Percentiles rank a stretch among this genome's conserved stretches.
Conservation (phyloP, 345 rosid species). For the Viola odorata region DNA sequence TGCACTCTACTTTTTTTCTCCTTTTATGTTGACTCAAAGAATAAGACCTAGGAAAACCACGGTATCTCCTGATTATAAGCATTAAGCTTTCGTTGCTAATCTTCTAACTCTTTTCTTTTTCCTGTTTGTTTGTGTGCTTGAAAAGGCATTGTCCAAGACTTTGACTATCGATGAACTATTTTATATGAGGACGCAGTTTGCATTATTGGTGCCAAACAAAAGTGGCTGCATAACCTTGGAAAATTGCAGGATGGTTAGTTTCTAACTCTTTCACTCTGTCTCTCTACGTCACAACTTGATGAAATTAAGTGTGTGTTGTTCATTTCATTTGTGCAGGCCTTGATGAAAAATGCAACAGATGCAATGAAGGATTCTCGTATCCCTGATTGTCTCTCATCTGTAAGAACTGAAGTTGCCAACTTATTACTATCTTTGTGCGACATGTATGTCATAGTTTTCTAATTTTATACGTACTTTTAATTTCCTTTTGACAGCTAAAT, state of each 20-base stretch:
- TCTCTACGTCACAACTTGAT: neutral
- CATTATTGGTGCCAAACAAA: slow-evolving; percentile 61
- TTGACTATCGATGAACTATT: slow-evolving; percentile 53
- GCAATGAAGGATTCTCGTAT: slow-evolving; percentile 87
- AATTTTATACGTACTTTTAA: slow-evolving; percentile 10
- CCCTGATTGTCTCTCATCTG: slow-evolving; percentile 66
- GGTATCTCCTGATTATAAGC: neutral
- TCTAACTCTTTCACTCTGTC: slow-evolving; percentile 2
- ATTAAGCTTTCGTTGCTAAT: neutral
- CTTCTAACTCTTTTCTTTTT: neutral
- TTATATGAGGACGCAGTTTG: slow-evolving; percentile 73
- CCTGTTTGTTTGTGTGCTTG: slow-evolving; percentile 8
- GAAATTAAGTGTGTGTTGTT: slow-evolving; percentile 6
- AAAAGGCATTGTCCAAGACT: slow-evolving; percentile 87
- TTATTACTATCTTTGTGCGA: slow-evolving; percentile 3
- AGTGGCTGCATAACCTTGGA: slow-evolving; percentile 62
- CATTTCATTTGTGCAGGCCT: slow-evolving; percentile 43
- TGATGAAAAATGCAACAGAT: slow-evolving; percentile 72
- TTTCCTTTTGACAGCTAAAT: slow-evolving; percentile 52
- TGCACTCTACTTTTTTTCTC: slow-evolving; percentile 7
- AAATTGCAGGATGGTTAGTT: slow-evolving; percentile 57
- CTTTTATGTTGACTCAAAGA: neutral
- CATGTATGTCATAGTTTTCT: neutral
- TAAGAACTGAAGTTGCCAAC: slow-evolving; percentile 23
- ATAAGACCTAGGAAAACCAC: neutral